A percentile compares a stretch with the other conserved stretches of the same genome.
These are phyloP conservation scores for Grosmannia huntii DNA, from an alignment of 2,329 filamentous ascomycete species.

Conservation along the genomic window DNA sequence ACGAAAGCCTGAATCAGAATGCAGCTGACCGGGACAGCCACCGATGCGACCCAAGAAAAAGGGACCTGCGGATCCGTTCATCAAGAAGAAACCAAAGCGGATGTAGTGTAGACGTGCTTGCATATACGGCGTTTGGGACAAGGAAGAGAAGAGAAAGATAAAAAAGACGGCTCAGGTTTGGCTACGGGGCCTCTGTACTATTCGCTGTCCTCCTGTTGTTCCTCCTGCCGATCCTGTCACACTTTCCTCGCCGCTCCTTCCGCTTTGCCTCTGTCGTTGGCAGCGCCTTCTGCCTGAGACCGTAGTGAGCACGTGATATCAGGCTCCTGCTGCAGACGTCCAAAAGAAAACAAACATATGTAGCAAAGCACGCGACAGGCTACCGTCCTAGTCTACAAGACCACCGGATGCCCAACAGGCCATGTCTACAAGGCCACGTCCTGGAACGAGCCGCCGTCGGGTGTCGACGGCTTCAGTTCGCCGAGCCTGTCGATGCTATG, in stretches of 20 bases:
- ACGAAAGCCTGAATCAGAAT: too few relatives aligned
- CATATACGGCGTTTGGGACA: background rate
- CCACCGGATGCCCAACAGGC: too few relatives aligned
- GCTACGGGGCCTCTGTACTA: background rate
- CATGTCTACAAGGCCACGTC: constrained; percentile 41
- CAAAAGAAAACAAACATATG: background rate
- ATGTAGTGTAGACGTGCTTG: background rate
- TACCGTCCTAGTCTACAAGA: background rate
- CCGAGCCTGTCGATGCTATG: constrained; percentile 10
- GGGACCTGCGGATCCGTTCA: constrained; percentile 30
- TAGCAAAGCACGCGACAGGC: background rate
- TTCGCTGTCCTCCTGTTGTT: background rate
- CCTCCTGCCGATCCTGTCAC: background rate
- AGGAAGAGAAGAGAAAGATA: background rate
- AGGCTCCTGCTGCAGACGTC: background rate
- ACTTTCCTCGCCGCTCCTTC: background rate
- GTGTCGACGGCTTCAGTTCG: constrained; percentile 20
- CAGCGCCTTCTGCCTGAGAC: background rate
- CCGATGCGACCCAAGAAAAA: constrained; percentile 22
- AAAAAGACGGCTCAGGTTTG: background rate
- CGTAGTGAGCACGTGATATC: background rate
- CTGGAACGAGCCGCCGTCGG: constrained; percentile 49
- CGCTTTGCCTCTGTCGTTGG: too few relatives aligned
- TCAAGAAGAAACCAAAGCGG: constrained; percentile 17
- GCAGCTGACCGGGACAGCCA: background rate